Percentiles rank a stretch among this genome's conserved stretches.
These are phyloP conservation scores for Tolypocladium ovalisporum DNA, from an alignment of 2,329 filamentous ascomycete genomes.

Conservation along the genomic window DNA sequence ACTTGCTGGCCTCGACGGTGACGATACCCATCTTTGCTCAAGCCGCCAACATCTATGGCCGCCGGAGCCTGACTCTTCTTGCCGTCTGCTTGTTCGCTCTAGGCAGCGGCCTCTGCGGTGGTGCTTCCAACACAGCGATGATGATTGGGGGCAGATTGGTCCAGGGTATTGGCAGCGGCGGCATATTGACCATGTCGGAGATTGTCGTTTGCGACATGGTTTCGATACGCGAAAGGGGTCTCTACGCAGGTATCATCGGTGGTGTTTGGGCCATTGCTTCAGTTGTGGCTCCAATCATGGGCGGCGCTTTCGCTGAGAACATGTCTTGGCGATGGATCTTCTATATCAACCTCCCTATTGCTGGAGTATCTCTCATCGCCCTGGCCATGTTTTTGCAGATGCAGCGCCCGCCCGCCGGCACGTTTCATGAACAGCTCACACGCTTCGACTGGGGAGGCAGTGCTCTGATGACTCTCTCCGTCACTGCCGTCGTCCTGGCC, in stretches of 20 bases:
- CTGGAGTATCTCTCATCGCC: constrained; percentile 15
- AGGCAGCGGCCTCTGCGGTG: constrained; percentile 13
- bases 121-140: constrained; percentile 14
- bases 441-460: constrained; percentile 32
- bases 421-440: background rate
- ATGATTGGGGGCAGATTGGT: constrained; percentile 32
- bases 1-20: constrained; percentile 9
- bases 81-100: constrained; percentile 10
- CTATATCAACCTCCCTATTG: constrained; percentile 25
- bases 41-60: constrained; percentile 37
- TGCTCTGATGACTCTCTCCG: constrained; percentile 22
- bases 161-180: constrained; percentile 26
- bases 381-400: constrained; percentile 23
- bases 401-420: constrained; percentile 1
- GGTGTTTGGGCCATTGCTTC: constrained; percentile 17
- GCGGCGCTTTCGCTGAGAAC: constrained; percentile 5
- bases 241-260: constrained; percentile 22
- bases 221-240: constrained; percentile 32
- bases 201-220: constrained; percentile 31
- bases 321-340: constrained; percentile 29
- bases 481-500: constrained; percentile 16
- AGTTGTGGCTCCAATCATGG: constrained; percentile 15
- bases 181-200: constrained; percentile 10
- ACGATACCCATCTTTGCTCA: constrained; percentile 25
- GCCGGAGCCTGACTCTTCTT: constrained; percentile 26